Evolutionary conservation across 805 yeast genomes (phyloP), one percentile per base, ranked within the genome.

Genomic region (Cyberlindnera suaveolens): DNA sequence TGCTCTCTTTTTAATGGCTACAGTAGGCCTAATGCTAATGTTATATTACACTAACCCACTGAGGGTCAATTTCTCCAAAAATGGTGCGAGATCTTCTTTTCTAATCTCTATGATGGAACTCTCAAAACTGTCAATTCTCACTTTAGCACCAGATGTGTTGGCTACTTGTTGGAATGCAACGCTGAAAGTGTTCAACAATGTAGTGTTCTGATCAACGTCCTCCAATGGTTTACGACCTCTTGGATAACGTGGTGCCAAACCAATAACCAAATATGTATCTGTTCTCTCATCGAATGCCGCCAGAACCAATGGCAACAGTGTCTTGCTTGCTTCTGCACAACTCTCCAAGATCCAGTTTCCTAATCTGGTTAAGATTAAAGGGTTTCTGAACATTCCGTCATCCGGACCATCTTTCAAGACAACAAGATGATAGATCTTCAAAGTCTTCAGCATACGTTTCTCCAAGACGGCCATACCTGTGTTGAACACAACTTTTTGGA

Each of bases 281-380:
- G 86, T 77, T 11, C 70, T 67, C 32, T 74, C 77, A 60, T 90
- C 89, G 43, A 87, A 71, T 34, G 93, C 75, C 0, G 97, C 97
- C 29, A 93, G 72, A 2, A 91, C 93, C 52, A 91, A 66, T 2
- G 99, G 98, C 41, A 85, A 65, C 34, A 85, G 65, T 18, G 74
- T 74, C 43, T 69, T 69, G 26, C 71, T 68, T 48, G 85, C 90
- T 58, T 89, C 96, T 4, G 95, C 83, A 53, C 91, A 83, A 46
- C 88, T 82, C 58, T 95, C 98, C 37, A 88, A 67, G 4, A 93
- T 70, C 99, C 99, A 95, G 45, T 80, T 76, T 0, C 97, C 98
- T 20, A 93, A 68, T 52, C 95, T 77, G 33, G 87, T 68, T 37
- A 95, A 64, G 36, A 95, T 86, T 45, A 93, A 65, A 4, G 99